Conservation (phyloP, 1,284 basidiomycete species). For the Ustilago cynodontis region DNA sequence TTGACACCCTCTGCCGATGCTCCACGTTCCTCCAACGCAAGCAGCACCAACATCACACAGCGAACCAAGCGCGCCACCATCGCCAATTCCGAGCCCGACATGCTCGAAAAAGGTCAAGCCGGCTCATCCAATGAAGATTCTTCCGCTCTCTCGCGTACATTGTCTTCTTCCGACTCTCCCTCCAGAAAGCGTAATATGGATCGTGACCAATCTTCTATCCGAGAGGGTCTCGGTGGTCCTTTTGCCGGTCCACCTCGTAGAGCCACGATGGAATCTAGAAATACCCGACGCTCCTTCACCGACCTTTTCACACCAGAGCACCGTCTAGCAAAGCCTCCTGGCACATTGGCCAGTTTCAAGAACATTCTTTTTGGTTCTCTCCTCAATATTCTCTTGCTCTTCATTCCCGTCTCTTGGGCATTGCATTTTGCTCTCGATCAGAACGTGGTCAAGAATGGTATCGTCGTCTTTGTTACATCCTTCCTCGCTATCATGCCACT, state of each 20-base stretch:
- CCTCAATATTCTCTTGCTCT: slow-evolving; percentile 58
- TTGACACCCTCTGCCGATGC: slow-evolving; percentile 1
- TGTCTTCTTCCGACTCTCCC: slow-evolving; percentile 23
- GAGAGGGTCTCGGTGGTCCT: slow-evolving; percentile 43
- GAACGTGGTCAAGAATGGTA: slow-evolving; percentile 33
- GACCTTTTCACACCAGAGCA: slow-evolving; percentile 58
- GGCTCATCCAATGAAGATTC: slow-evolving; percentile 30
- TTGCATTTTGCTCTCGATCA: slow-evolving; percentile 56
- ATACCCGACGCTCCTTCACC: slow-evolving; percentile 53
- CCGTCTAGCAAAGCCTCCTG: slow-evolving; percentile 44
- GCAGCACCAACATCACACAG: slow-evolving; percentile 33
- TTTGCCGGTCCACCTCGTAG: slow-evolving; percentile 52
- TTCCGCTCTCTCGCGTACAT: slow-evolving; percentile 26
- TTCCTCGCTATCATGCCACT: slow-evolving; percentile 66
- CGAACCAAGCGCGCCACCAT: slow-evolving; percentile 51
- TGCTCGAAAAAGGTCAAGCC: slow-evolving; percentile 49
- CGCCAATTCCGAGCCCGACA: slow-evolving; percentile 36
- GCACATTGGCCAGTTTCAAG: slow-evolving; percentile 36
- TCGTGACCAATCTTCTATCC: slow-evolving; percentile 36
- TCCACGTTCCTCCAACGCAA: background rate
- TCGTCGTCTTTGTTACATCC: slow-evolving; percentile 57
- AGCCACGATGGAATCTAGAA: slow-evolving; percentile 46
- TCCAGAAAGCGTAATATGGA: slow-evolving; percentile 26
- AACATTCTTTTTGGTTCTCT: slow-evolving; percentile 50
- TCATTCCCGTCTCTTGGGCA: slow-evolving; percentile 63